A percentile compares a stretch with the other conserved stretches of the same genome.
Evolutionary conservation across 2,329 filamentous ascomycete genomes (phyloP).

Genomic region (Lomentospora prolificans): DNA sequence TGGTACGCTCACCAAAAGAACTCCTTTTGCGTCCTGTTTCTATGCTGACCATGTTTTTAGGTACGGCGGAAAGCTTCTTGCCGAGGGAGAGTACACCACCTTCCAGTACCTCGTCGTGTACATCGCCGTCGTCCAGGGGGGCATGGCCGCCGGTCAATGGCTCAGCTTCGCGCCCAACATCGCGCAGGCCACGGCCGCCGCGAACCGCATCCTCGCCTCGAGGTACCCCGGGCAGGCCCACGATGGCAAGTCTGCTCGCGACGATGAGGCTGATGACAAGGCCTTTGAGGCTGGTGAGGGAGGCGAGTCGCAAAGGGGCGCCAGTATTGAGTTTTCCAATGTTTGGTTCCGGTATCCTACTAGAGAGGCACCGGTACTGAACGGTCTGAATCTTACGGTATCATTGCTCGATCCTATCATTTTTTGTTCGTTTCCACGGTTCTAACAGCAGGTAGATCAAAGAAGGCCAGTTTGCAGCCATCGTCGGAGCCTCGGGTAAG

Average conservation of each 20-base stretch:
- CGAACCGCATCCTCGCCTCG: constrained; percentile 40
- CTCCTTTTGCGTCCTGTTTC: not conserved
- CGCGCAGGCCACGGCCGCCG: constrained; percentile 47
- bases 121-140: constrained; percentile 11
- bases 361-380: constrained; percentile 8
- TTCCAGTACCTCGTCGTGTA: constrained; percentile 13
- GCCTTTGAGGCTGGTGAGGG: not conserved
- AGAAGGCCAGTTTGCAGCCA: constrained; percentile 10
- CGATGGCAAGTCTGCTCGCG: not conserved
- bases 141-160: constrained; percentile 38
- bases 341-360: constrained; percentile 13
- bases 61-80: constrained; percentile 10
- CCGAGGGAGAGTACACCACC: constrained; percentile 7
- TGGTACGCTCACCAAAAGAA: constrained; percentile 11
- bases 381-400: constrained; percentile 12
- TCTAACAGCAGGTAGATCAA: constrained; percentile 9
- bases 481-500: constrained; percentile 10
- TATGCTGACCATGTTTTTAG: not conserved
- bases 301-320: not conserved
- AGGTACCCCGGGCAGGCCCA: not conserved
- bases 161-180: constrained; percentile 59
- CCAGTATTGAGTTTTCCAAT: constrained; percentile 11
- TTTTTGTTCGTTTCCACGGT: not conserved
- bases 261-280: not conserved
- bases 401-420: not conserved